Evolutionary conservation across 352 stramenopile genomes (phyloP), one percentile per base, ranked within the genome.

Genomic region (Globisporangium cystogenes): DNA sequence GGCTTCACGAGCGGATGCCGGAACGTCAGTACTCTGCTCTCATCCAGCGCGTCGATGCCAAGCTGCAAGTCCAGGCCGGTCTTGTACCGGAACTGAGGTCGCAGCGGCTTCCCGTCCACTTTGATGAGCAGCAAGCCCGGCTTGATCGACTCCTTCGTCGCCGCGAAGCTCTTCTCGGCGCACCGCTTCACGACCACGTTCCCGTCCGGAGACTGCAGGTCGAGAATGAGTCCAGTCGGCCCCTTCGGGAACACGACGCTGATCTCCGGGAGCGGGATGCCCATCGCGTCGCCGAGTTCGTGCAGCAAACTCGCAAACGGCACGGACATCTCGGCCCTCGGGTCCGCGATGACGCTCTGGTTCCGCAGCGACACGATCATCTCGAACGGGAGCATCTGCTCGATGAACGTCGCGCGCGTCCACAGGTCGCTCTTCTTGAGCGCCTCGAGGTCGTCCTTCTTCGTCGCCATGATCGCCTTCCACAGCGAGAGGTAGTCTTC

Each of bases 181-280:
- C 64, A 72, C 2, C 60, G 67, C 40, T 80, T 78, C 11, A 83
- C 64, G 4, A 66, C 59, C 37, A 83, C 62, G 48, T 82, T 60
- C 42, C 65, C 72, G 14, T 65, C 68, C 27, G 61, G 47, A 20
- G 46, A 18, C 24, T 21, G 23, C 33, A 86, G 35, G 18, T 86
- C 65, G 35, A 95, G 70, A 10, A 76, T 48, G 18, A 95, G 57
- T 0, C 86, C 86, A 15, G 74, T 88, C 3, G 69, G 70, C 16
- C 86, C 86, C 45, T 75, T 65, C 1, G 65, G 61, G 58, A 95
- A 92, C 10, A 60, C 40, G 12, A 94, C 76, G 42, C 65, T 93
- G 41, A 96, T 90, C 47, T 96, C 84, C 18, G 83, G 82, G 3
- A 91, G 62, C 11, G 81, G 76, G n/a, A 94, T 87, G 0, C 80